phyloP scores from a whole-genome alignment of 2,329 filamentous ascomycete species.

The Colletotrichum tanaceti region DNA sequence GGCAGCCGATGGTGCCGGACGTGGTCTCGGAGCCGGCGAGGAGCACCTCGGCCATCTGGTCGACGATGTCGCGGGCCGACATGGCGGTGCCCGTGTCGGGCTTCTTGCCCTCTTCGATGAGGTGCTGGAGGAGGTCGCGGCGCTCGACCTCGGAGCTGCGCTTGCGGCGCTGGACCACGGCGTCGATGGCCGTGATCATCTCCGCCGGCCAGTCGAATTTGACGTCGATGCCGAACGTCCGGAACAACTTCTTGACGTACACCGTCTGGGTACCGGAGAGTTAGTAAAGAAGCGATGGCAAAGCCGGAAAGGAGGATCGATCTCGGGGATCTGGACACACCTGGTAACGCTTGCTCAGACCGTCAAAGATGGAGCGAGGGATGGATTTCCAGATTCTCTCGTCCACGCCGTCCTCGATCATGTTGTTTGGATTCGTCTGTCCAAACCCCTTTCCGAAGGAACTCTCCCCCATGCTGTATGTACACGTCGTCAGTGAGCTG shows the following conservation, averaged over 20 bases:
- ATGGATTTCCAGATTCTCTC: conserved; percentile 35
- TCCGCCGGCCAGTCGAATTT: conserved; percentile 37
- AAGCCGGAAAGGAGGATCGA: too few relatives aligned
- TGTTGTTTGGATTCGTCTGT: conserved; percentile 43
- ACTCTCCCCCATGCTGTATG: conserved; percentile 44
- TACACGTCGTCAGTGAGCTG: not conserved
- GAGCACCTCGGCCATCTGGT: conserved; percentile 42
- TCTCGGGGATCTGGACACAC: not conserved
- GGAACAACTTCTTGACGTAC: conserved; percentile 36
- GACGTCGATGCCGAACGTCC: conserved; percentile 15
- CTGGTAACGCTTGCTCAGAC: conserved; percentile 38
- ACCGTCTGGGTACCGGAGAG: conserved; percentile 1
- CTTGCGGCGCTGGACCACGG: conserved; percentile 36
- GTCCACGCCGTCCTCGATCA: conserved; percentile 33
- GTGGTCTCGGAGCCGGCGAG: conserved; percentile 47
- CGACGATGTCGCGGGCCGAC: conserved; percentile 40
- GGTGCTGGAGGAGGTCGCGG: conserved; percentile 35
- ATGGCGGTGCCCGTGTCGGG: conserved; percentile 38
- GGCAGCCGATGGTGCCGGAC: conserved; percentile 44
- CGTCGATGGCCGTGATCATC: conserved; percentile 38
- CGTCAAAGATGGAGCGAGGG: conserved; percentile 36
- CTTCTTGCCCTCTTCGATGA: conserved; percentile 39
- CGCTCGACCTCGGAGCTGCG: conserved; percentile 22
- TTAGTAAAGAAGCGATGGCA: not conserved
- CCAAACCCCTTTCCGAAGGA: conserved; percentile 46